These are phyloP conservation scores for Pythium plurisporium DNA, from an alignment of 352 stramenopile species.

Conservation along the genomic window DNA sequence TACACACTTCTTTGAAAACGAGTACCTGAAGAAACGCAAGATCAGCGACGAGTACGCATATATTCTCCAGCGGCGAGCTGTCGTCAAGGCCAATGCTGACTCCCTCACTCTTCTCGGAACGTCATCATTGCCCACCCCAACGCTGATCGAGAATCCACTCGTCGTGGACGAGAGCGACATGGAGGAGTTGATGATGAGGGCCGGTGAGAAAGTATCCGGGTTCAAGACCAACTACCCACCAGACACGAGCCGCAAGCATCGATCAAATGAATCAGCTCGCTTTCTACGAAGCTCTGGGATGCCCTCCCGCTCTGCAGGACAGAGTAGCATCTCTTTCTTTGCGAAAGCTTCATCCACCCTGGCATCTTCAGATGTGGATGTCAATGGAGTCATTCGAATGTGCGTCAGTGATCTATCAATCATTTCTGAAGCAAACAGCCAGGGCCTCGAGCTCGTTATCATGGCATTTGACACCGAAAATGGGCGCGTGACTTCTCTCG, in stretches of 20 bases:
- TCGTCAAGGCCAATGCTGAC: slow-evolving; percentile 16
- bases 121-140: slow-evolving; percentile 38
- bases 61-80: slow-evolving; percentile 52
- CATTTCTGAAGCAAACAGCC: not conserved
- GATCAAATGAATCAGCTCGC: too few relatives aligned
- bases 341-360: not conserved
- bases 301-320: too few relatives aligned
- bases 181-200: slow-evolving; percentile 37
- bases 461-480: not conserved
- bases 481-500: not conserved
- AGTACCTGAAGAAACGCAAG: slow-evolving; percentile 52
- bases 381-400: not conserved
- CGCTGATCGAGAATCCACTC: slow-evolving; percentile 49
- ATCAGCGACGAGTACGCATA: slow-evolving; percentile 74
- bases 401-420: not conserved
- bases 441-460: slow-evolving; percentile 1
- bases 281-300: too few relatives aligned
- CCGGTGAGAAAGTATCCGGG: slow-evolving; percentile 33
- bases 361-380: not conserved
- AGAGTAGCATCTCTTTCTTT: slow-evolving; percentile 3
- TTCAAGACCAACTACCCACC: slow-evolving; percentile 21
- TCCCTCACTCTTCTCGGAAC: slow-evolving; percentile 25
- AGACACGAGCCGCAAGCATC: too few relatives aligned
- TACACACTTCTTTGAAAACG: slow-evolving; percentile 34
- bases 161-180: slow-evolving; percentile 41